Evolutionary conservation across 768 basidiomycete species (phyloP).

Genomic region (Rickenella mellea): DNA sequence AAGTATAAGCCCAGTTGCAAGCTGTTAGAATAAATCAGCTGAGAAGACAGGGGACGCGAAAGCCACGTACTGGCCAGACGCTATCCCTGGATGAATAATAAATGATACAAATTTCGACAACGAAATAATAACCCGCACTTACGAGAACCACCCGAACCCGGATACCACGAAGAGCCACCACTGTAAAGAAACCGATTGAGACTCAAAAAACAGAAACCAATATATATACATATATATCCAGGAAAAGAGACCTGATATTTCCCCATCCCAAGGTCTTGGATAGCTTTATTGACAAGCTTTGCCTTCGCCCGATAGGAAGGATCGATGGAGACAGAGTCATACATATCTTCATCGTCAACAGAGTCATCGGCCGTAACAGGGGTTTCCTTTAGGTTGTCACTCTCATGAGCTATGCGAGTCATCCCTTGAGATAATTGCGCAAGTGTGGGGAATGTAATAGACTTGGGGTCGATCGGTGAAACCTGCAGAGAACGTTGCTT

Average conservation of each 20-base stretch:
- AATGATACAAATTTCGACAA: neutral
- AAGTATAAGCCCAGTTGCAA: conserved; percentile 34
- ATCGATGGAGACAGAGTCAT: conserved; percentile 16
- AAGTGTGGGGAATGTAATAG: too few relatives aligned
- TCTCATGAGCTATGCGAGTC: too few relatives aligned
- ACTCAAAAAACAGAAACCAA: neutral
- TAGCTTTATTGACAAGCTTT: conserved; percentile 31
- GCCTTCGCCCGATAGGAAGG: conserved; percentile 43
- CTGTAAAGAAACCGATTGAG: conserved; percentile 9
- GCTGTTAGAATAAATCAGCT: conserved; percentile 13
- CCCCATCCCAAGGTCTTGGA: conserved; percentile 50
- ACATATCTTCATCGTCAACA: neutral
- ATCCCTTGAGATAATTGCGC: too few relatives aligned
- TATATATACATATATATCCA: conserved; percentile 2
- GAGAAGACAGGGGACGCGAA: neutral
- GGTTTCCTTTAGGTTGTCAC: too few relatives aligned
- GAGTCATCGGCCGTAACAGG: too few relatives aligned
- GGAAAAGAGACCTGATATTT: conserved; percentile 44
- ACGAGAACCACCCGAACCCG: conserved; percentile 35
- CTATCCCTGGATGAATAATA: conserved; percentile 18
- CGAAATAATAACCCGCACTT: conserved; percentile 6
- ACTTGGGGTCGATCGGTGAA: too few relatives aligned
- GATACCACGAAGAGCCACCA: conserved; percentile 29
- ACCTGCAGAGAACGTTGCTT: too few relatives aligned
- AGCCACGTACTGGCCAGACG: conserved; percentile 27